phyloP scores from a whole-genome alignment of 2,329 filamentous ascomycete genomes.

The Fusarium pseudograminearum region DNA sequence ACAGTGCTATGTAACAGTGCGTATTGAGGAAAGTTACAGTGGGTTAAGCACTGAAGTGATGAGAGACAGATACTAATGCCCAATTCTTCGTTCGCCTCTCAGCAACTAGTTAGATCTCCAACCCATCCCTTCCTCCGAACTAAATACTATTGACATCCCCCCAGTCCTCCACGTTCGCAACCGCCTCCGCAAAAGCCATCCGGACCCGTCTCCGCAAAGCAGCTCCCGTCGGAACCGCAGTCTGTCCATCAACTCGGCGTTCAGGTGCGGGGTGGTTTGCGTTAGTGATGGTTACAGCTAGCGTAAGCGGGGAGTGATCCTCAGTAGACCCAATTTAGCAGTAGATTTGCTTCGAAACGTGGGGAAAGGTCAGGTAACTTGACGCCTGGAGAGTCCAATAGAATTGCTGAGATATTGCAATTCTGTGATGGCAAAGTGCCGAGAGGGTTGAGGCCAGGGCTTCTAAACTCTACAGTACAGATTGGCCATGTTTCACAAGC shows the following conservation, averaged over 20 bases:
- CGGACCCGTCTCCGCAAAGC: slow-evolving; percentile 16
- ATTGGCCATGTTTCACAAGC: slow-evolving; percentile 14
- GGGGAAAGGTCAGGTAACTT: slow-evolving; percentile 4
- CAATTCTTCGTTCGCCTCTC: background rate
- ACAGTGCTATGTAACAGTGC: background rate
- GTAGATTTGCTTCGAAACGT: background rate
- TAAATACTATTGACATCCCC: background rate
- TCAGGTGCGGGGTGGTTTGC: slow-evolving; percentile 8
- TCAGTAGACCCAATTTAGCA: background rate
- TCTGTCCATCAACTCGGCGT: background rate
- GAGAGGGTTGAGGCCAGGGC: background rate
- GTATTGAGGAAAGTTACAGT: background rate
- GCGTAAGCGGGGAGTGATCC: slow-evolving; percentile 17
- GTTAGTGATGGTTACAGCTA: background rate
- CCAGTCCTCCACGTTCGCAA: background rate
- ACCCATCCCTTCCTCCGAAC: background rate
- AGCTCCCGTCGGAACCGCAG: slow-evolving; percentile 13
- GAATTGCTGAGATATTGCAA: background rate
- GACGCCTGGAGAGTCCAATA: background rate
- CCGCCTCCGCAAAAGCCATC: slow-evolving; percentile 5
- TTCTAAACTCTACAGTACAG: background rate
- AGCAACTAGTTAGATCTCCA: background rate
- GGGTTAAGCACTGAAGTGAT: background rate
- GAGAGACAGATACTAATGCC: background rate
- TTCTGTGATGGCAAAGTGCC: background rate